These are phyloP conservation scores for Zygoascus hellenicus DNA, from an alignment of 1,139 yeast genomes.

Conservation along the genomic window DNA sequence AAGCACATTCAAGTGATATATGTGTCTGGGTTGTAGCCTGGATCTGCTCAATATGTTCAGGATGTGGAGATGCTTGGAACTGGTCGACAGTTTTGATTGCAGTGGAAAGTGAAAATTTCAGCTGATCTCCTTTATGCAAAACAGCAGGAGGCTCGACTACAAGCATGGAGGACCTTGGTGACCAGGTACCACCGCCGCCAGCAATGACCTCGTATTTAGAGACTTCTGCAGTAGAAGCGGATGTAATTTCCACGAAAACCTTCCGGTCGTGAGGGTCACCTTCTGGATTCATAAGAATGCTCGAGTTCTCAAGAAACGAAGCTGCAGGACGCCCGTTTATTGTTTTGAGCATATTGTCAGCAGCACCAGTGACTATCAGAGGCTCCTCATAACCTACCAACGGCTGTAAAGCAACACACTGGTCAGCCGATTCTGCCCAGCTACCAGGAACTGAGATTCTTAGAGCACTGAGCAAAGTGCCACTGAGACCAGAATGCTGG, in stretches of 20 bases:
- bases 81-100: conserved; percentile 15
- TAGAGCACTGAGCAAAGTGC: conserved; percentile 18
- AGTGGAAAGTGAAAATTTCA: conserved; percentile 42
- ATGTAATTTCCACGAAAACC: conserved; percentile 34
- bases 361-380: conserved; percentile 40
- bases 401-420: conserved; percentile 23
- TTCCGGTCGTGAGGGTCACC: conserved; percentile 17
- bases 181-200: conserved; percentile 62
- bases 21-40: conserved; percentile 11
- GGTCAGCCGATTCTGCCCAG: conserved; percentile 2
- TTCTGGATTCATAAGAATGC: conserved; percentile 42
- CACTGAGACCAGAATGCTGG: conserved; percentile 3
- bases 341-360: conserved; percentile 49
- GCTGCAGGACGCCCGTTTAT: conserved; percentile 50
- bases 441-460: conserved; percentile 13
- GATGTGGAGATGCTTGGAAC: conserved; percentile 14
- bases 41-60: conserved; percentile 7
- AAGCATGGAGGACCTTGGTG: conserved; percentile 52
- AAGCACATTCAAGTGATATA: conserved; percentile 23
- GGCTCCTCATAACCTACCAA: conserved; percentile 18
- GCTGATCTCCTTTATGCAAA: conserved; percentile 40
- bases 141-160: conserved; percentile 54
- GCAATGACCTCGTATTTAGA: conserved; percentile 44
- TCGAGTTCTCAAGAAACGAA: conserved; percentile 42
- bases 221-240: conserved; percentile 7